Evolutionary conservation across 768 basidiomycete species (phyloP).

Genomic region (Rhodotorula kratochvilovae): DNA sequence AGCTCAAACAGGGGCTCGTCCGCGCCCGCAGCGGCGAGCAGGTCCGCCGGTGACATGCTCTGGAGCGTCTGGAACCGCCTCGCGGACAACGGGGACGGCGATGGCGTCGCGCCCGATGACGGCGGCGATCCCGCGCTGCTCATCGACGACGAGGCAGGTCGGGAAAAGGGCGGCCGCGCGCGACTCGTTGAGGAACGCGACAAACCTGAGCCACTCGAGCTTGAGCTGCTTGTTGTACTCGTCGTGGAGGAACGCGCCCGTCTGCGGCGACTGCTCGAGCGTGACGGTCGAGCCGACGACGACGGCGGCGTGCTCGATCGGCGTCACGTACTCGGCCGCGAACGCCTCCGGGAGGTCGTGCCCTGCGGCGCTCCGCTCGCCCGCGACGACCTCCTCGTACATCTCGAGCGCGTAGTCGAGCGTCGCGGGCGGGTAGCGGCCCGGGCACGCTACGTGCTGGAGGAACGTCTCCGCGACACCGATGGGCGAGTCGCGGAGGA

Average conservation of each 20-base stretch:
- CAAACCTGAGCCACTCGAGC: constrained; percentile 92
- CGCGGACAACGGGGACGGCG: constrained; percentile 25
- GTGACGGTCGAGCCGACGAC: constrained; percentile 82
- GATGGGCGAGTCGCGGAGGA: constrained; percentile 61
- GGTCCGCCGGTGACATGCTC: neutral
- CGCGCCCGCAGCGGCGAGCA: neutral
- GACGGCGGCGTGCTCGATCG: constrained; percentile 70
- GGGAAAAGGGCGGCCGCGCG: constrained; percentile 31
- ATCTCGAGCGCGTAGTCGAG: constrained; percentile 75
- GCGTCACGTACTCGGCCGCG: constrained; percentile 62
- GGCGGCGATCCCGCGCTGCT: constrained; percentile 18
- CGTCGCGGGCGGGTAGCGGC: constrained; percentile 77
- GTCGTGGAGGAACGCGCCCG: constrained; percentile 70
- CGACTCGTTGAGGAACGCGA: constrained; percentile 54
- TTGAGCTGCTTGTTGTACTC: constrained; percentile 80
- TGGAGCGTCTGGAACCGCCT: constrained; percentile 10
- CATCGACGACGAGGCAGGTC: constrained; percentile 18
- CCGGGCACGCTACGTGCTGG: constrained; percentile 76
- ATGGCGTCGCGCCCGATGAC: constrained; percentile 29
- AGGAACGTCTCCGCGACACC: constrained; percentile 70
- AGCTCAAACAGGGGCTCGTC: neutral
- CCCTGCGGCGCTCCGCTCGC: constrained; percentile 55
- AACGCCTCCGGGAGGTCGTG: constrained; percentile 47
- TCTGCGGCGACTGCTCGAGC: constrained; percentile 66
- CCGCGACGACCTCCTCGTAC: constrained; percentile 69